Evolutionary conservation across 441 rosid genomes (phyloP).

Genomic region (Croton laevigatus): DNA sequence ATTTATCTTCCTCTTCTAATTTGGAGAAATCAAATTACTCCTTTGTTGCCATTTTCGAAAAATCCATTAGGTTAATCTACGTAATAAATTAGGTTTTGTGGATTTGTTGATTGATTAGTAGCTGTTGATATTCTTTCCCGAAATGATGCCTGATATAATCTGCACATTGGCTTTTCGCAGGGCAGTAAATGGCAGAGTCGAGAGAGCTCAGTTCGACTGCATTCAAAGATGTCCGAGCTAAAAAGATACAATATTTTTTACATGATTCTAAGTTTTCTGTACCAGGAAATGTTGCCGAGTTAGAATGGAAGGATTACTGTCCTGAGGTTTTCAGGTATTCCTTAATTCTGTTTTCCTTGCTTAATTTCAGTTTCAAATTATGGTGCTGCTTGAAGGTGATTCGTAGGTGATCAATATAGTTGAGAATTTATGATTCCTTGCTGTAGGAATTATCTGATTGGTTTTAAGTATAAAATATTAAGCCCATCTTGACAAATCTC

Average conservation of each 20-base stretch:
- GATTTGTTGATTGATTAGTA: not conserved
- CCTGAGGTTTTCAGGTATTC: constrained; percentile 50
- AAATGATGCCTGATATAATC: not conserved
- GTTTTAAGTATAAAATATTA: too few relatives aligned
- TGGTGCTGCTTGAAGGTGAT: not conserved
- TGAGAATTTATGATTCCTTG: too few relatives aligned
- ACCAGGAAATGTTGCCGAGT: constrained; percentile 28
- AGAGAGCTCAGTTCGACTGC: constrained; percentile 27
- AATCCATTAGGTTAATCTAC: not conserved
- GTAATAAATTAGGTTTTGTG: not conserved
- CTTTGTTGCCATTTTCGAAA: too few relatives aligned
- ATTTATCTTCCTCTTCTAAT: not conserved
- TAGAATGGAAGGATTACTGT: constrained; percentile 55
- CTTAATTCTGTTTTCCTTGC: not conserved
- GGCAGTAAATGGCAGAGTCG: constrained; percentile 22
- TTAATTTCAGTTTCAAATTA: not conserved
- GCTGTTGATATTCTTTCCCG: not conserved
- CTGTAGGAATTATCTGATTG: not conserved
- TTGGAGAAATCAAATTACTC: not conserved
- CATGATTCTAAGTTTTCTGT: constrained; percentile 2
- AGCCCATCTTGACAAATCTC: too few relatives aligned
- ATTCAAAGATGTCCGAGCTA: constrained; percentile 27
- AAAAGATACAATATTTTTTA: constrained; percentile 28
- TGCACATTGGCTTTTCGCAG: not conserved
- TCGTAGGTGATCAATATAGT: not conserved